Evolutionary conservation across 768 basidiomycete genomes (phyloP).

Genomic region (Leccinum barrowsii): DNA sequence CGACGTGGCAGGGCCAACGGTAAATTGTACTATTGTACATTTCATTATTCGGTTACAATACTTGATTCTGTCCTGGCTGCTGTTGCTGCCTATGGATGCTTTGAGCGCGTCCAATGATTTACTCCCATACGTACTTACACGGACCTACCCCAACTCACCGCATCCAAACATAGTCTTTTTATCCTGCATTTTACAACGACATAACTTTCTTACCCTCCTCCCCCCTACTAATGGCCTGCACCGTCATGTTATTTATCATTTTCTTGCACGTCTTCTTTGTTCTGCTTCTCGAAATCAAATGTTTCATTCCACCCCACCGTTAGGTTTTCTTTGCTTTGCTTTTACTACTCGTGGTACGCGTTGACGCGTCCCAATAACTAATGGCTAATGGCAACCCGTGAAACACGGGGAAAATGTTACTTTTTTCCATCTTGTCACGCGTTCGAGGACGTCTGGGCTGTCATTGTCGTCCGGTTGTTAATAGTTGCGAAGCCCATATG

Average conservation of each 20-base stretch:
- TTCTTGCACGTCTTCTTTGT: constrained; percentile 9
- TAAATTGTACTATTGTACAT: constrained; percentile 4
- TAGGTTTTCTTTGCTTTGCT: background rate
- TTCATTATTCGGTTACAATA: constrained; percentile 15
- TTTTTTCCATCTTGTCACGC: background rate
- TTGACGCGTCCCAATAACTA: background rate
- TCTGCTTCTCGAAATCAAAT: background rate
- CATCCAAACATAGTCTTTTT: constrained; percentile 5
- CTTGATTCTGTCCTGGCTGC: background rate
- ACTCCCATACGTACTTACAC: constrained; percentile 20
- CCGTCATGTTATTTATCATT: background rate
- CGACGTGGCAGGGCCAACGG: constrained; percentile 6
- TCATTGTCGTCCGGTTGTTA: background rate
- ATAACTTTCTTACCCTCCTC: background rate
- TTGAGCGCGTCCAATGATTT: constrained; percentile 7
- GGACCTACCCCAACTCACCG: constrained; percentile 1
- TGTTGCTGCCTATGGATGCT: background rate
- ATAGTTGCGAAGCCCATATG: background rate
- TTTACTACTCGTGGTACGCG: background rate
- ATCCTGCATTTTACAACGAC: background rate
- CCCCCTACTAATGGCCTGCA: constrained; percentile 9
- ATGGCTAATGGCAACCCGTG: background rate
- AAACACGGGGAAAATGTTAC: background rate
- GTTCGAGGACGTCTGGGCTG: background rate
- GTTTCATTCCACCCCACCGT: background rate